Base-by-base conservation (phyloP, 805 yeast species). In the Torulaspora delbrueckii region DNA sequence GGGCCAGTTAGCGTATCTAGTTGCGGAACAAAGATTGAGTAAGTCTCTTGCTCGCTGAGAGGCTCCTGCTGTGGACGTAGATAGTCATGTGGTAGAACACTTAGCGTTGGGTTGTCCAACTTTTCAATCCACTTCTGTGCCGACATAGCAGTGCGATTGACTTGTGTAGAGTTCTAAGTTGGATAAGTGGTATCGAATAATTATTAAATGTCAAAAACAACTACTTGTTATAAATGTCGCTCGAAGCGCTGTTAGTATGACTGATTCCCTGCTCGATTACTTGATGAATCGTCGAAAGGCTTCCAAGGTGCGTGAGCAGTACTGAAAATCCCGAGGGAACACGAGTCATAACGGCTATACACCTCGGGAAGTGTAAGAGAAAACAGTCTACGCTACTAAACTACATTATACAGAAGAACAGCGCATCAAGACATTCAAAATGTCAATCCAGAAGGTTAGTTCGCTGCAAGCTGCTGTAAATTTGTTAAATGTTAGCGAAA, bases 81-180 rank as follows among this genome's bases (percentile, higher is more conserved):
- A 65, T 76, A 91, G 66, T 91, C 98, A 50, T 84, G 84, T 12
- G 98, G 97, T 43, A 91, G 73, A 28, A 84, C 87, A 48, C 96
- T 86, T 44, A 90, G 72, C 1, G 97, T 88, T 42, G 96, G 90
- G 57, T 77, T 82, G 56, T 83, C 84, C 66, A 88, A 75, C 46
- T 75, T 69, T 44, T 73, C 63, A 28, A 77, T 71, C 95, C 96
- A 88, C 60, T n/a, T 46, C 31, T 39, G 40, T 45, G 38, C 42
- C 22, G 53, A 37, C 49, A 46, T 49, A 10, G 9, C 31, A 13
- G 34, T 35, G 26, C 16, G 22, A 8, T 33, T 24, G 9, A 10
- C 19, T 36, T 12, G 14, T 16, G 32, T 12, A 7, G 19, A 16
- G 22, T 28, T 19, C 32, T 4, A 23, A 23, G 13, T 13, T 13